phyloP scores from a whole-genome alignment of 352 stramenopile species.

The Blastocystis sp. region DNA sequence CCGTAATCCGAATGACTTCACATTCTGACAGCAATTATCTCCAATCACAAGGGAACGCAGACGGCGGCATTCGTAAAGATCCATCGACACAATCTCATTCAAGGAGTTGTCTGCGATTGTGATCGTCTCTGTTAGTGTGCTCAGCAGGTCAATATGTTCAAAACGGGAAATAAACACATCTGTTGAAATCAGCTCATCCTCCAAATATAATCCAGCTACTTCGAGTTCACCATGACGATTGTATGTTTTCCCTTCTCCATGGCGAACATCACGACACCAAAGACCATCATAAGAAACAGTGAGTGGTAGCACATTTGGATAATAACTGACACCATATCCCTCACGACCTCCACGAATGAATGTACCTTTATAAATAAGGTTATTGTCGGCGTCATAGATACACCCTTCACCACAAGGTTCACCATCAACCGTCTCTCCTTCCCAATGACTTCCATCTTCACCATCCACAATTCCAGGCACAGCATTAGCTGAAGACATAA shows the following conservation, averaged over 20 bases:
- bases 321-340: slow-evolving; percentile 38
- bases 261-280: slow-evolving; percentile 30
- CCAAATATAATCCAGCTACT: neutral
- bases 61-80: slow-evolving; percentile 30
- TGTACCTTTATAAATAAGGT: slow-evolving; percentile 25
- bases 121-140: neutral
- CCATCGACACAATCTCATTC: neutral
- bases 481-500: neutral
- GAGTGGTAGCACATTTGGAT: neutral
- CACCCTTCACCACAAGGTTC: slow-evolving; percentile 7
- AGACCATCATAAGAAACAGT: slow-evolving; percentile 1
- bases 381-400: slow-evolving; percentile 11
- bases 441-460: slow-evolving; percentile 6
- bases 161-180: neutral
- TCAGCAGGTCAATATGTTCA: neutral
- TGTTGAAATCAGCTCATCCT: neutral
- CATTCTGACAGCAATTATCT: neutral
- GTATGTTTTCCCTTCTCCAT: slow-evolving; percentile 2
- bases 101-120: neutral
- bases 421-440: slow-evolving; percentile 27
- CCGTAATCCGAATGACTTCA: neutral
- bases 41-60: neutral
- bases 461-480: neutral
- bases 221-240: neutral
- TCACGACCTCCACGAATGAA: slow-evolving; percentile 7